phyloP scores from a whole-genome alignment of 768 basidiomycete genomes.

The Lactarius trivialis region DNA sequence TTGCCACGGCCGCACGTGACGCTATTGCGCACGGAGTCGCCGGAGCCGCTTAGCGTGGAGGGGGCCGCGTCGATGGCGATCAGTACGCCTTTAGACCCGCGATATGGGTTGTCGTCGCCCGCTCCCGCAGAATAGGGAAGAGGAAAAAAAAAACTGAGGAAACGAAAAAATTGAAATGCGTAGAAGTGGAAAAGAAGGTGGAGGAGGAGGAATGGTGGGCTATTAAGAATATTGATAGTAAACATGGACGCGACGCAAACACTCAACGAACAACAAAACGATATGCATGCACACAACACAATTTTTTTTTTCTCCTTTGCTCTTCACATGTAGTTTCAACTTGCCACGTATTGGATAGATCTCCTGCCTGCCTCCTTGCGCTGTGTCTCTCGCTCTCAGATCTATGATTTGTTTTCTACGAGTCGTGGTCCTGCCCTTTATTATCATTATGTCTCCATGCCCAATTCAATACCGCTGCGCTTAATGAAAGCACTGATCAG shows the following conservation, averaged over 20 bases:
- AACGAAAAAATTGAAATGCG: not conserved
- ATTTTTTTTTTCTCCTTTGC: not conserved
- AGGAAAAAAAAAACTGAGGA: not conserved
- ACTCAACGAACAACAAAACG: not conserved
- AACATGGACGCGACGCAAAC: not conserved
- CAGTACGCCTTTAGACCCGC: not conserved
- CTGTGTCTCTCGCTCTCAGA: not conserved
- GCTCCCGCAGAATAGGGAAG: constrained; percentile 4
- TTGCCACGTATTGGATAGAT: constrained; percentile 9
- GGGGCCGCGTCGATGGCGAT: not conserved
- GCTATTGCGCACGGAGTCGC: constrained; percentile 5
- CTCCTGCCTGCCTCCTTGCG: not conserved
- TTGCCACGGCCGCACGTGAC: constrained; percentile 33
- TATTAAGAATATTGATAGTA: not conserved
- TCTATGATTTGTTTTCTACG: not conserved
- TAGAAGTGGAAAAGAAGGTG: not conserved
- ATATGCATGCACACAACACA: not conserved
- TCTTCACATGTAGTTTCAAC: not conserved
- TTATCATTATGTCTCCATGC: not conserved
- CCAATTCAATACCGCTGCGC: not conserved
- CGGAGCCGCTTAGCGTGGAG: not conserved
- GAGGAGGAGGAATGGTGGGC: not conserved
- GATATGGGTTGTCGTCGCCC: not conserved
- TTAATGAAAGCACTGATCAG: not conserved
- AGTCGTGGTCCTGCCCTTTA: not conserved